Percentiles rank a stretch among this genome's conserved stretches.
phyloP scores from a whole-genome alignment of 2,329 filamentous ascomycete genomes.

The Parastagonospora avenae region DNA sequence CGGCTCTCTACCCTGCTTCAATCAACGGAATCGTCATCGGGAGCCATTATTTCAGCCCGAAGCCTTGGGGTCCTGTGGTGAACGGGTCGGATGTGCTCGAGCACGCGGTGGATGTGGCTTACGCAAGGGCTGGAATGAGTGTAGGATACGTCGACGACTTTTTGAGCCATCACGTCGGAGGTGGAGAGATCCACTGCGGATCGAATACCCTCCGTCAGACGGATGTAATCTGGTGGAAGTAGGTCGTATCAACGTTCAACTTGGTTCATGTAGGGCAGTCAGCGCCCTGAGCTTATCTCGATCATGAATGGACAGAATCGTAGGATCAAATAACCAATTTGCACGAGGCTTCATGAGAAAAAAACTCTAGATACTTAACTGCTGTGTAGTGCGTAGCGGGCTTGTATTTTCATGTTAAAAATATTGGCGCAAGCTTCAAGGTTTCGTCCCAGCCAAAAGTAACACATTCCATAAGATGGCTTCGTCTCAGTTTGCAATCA shows the following conservation, averaged over 20 bases:
- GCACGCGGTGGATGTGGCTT: not conserved
- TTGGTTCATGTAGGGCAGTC: too few relatives aligned
- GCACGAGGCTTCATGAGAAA: not conserved
- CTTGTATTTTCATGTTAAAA: not conserved
- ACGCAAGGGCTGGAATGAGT: not conserved
- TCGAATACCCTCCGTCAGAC: not conserved
- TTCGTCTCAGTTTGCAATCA: not conserved
- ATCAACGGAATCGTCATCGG: not conserved
- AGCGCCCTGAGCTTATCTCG: not conserved
- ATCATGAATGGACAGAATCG: not conserved
- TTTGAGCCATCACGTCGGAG: not conserved
- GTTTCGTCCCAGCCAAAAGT: not conserved
- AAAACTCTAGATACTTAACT: not conserved
- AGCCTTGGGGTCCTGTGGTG: not conserved
- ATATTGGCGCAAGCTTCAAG: not conserved
- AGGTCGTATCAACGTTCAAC: not conserved
- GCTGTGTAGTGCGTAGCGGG: too few relatives aligned
- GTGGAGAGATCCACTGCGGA: conserved; percentile 1
- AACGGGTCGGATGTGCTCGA: not conserved
- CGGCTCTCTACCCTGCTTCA: not conserved
- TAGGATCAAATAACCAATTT: not conserved
- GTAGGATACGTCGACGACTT: not conserved
- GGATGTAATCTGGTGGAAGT: not conserved
- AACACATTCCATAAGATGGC: not conserved
- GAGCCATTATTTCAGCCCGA: not conserved